Conservation (phyloP, 345 rosid genomes). For the Excoecaria agallocha region DNA sequence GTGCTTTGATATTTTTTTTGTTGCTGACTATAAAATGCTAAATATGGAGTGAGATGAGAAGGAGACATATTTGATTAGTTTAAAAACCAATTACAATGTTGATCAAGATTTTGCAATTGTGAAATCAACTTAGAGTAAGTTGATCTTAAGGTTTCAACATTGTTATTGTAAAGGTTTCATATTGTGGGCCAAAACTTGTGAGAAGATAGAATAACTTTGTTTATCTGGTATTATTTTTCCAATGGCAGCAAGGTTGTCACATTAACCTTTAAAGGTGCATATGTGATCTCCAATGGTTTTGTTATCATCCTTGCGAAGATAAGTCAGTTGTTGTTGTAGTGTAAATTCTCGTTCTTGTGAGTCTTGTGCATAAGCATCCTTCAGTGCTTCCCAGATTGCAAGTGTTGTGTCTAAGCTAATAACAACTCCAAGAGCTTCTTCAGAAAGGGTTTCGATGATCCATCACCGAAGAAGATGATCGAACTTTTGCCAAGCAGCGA, state of each 20-base stretch:
- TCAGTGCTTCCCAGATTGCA: no score
- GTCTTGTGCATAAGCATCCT: no score
- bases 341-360: not conserved
- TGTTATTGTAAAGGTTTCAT: not conserved
- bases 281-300: not conserved
- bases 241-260: not conserved
- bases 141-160: not conserved
- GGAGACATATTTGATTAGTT: not conserved
- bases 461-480: no score
- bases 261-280: not conserved
- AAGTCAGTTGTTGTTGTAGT: no score
- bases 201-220: not conserved
- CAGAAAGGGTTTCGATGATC: no score
- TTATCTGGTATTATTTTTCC: not conserved
- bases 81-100: conserved; percentile 2
- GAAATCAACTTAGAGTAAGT: not conserved
- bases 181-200: not conserved
- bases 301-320: no score
- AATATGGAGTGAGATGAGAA: not conserved
- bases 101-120: conserved; percentile 5
- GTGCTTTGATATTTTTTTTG: no score
- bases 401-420: no score
- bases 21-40: no score
- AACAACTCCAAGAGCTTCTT: no score
- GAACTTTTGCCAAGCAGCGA: no score